Evolutionary conservation across 2,329 filamentous ascomycete genomes (phyloP).

Genomic region (Verticillium tricorpus): DNA sequence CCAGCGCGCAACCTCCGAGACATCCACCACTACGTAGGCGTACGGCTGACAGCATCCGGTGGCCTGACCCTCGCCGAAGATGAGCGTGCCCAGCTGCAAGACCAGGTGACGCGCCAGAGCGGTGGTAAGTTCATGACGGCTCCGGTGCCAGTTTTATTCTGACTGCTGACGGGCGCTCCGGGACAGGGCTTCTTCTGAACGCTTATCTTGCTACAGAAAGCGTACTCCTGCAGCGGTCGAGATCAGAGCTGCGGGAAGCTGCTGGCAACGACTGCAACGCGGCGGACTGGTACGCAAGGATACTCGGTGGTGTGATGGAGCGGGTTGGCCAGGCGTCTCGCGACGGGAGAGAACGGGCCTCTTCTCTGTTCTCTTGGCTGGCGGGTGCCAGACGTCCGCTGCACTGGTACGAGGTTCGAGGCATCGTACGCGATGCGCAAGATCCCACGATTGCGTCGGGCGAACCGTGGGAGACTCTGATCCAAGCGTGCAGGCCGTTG

Average conservation of each 20-base stretch:
- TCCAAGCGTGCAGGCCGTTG: constrained; percentile 16
- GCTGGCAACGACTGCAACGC: background rate
- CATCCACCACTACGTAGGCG: constrained; percentile 5
- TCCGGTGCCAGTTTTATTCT: background rate
- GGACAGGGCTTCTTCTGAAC: constrained; percentile 26
- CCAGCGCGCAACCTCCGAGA: constrained; percentile 9
- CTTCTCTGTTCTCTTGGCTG: constrained; percentile 32
- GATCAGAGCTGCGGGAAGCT: constrained; percentile 8
- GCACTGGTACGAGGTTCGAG: constrained; percentile 32
- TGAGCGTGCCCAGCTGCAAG: constrained; percentile 1
- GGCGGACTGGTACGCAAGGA: background rate
- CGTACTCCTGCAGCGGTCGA: constrained; percentile 16
- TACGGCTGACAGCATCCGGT: background rate
- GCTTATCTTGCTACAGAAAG: constrained; percentile 24
- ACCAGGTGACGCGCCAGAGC: constrained; percentile 6
- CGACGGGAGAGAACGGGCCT: background rate
- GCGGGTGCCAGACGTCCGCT: constrained; percentile 33
- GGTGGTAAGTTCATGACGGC: constrained; percentile 3
- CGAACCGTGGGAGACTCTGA: background rate
- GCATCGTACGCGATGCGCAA: background rate
- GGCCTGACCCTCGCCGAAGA: background rate
- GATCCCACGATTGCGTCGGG: background rate
- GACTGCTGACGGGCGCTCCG: background rate
- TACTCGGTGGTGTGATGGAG: background rate
- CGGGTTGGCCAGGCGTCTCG: background rate